A percentile compares a stretch with the other conserved stretches of the same genome.
These are phyloP conservation scores for Aureobasidium subglaciale DNA, from an alignment of 2,329 filamentous ascomycete genomes.

Conservation along the genomic window DNA sequence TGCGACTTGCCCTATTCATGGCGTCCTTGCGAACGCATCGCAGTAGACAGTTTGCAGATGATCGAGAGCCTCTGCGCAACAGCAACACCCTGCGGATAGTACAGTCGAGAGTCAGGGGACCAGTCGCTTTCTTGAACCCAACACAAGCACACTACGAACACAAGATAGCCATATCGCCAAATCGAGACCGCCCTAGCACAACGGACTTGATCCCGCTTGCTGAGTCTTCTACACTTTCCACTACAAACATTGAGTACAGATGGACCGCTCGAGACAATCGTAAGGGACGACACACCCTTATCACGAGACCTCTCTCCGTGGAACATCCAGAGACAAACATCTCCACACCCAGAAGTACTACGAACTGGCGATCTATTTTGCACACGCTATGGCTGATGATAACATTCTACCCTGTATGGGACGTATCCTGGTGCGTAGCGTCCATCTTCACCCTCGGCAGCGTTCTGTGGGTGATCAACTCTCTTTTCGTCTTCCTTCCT, in stretches of 20 bases:
- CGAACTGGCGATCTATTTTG: constrained; percentile 26
- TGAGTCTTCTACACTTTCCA: background rate
- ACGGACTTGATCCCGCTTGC: background rate
- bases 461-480: constrained; percentile 44
- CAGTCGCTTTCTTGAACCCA: constrained; percentile 44
- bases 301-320: constrained; percentile 24
- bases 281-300: constrained; percentile 35
- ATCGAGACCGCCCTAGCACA: background rate
- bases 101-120: constrained; percentile 29
- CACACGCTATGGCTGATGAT: constrained; percentile 42
- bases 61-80: constrained; percentile 24
- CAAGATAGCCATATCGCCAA: background rate
- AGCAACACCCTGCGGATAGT: constrained; percentile 22
- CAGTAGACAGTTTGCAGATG: constrained; percentile 25
- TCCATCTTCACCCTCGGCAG: constrained; percentile 47
- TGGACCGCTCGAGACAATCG: constrained; percentile 40
- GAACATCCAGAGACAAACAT: constrained; percentile 21
- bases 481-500: constrained; percentile 59
- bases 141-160: constrained; percentile 35
- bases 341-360: constrained; percentile 30
- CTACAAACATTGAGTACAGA: constrained; percentile 24
- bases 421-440: constrained; percentile 51
- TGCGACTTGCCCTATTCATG: background rate
- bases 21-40: constrained; percentile 16
- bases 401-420: constrained; percentile 47